Percentiles rank a stretch among this genome's conserved stretches.
These are phyloP conservation scores for Lignosus rhinocerotis DNA, from an alignment of 1,284 basidiomycete species.

Conservation along the genomic window DNA sequence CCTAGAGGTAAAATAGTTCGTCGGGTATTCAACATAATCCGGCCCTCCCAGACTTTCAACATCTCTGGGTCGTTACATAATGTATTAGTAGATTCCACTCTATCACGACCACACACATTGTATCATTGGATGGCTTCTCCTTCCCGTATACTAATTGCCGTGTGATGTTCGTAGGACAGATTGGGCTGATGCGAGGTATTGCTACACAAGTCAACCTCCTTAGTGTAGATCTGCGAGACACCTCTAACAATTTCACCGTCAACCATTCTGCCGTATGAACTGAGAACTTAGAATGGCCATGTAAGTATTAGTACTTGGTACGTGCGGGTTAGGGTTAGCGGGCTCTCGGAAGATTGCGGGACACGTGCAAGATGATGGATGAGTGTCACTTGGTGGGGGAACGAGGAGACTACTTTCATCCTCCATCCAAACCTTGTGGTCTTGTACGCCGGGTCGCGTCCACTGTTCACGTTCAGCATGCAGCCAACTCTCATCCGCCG, in stretches of 20 bases:
- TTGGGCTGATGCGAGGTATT: too few relatives aligned
- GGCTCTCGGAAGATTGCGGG: constrained; percentile 15
- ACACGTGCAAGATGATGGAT: constrained; percentile 10
- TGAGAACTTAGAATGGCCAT: too few relatives aligned
- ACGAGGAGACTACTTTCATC: constrained; percentile 6
- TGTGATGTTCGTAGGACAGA: too few relatives aligned
- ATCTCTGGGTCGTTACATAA: constrained; percentile 24
- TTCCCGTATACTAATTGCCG: too few relatives aligned
- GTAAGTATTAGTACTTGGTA: too few relatives aligned
- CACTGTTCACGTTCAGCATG: constrained; percentile 48
- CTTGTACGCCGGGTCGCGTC: constrained; percentile 23
- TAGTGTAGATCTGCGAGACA: too few relatives aligned
- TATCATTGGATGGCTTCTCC: neutral
- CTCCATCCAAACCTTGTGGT: constrained; percentile 15
- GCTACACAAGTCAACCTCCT: too few relatives aligned
- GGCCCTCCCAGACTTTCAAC: constrained; percentile 30
- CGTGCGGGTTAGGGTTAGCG: too few relatives aligned
- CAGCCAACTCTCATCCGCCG: constrained; percentile 82
- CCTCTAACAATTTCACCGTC: too few relatives aligned
- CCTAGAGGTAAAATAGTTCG: constrained; percentile 22
- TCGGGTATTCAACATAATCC: constrained; percentile 32
- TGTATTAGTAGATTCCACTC: constrained; percentile 29
- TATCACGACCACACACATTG: constrained; percentile 7
- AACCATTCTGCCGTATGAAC: too few relatives aligned
- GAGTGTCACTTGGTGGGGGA: constrained; percentile 1